phyloP scores from a whole-genome alignment of 306 rosid species.

The Citrullus mucosospermus region DNA sequence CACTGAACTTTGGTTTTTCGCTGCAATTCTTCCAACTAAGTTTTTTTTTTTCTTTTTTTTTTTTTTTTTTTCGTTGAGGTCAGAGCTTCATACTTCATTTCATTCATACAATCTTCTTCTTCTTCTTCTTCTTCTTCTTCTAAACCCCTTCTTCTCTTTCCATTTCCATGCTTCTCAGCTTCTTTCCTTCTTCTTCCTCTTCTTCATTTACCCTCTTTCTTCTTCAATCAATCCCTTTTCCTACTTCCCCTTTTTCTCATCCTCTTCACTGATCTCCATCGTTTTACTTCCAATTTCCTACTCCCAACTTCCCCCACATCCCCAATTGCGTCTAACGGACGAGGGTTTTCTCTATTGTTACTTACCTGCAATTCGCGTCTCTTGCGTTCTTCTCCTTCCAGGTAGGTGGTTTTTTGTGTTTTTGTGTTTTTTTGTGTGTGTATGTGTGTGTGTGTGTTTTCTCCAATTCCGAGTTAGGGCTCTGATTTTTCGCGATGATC shows the following conservation, averaged over 20 bases:
- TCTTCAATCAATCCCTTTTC: constrained; percentile 25
- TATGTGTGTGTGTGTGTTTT: background rate
- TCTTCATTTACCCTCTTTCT: constrained; percentile 32
- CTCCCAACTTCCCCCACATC: constrained; percentile 35
- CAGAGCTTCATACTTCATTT: constrained; percentile 21
- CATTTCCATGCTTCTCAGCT: constrained; percentile 11
- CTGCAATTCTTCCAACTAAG: constrained; percentile 27
- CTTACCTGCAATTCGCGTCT: constrained; percentile 34
- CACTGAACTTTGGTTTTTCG: constrained; percentile 46
- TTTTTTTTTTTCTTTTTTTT: no score
- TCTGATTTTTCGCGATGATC: constrained; percentile 34
- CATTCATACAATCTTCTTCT: constrained; percentile 36
- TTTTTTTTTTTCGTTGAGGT: constrained; percentile 28
- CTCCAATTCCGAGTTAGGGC: constrained; percentile 42
- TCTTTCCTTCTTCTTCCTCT: background rate
- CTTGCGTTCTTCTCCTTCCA: constrained; percentile 9
- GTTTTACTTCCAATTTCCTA: constrained; percentile 32
- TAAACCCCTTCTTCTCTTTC: no score
- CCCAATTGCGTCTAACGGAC: constrained; percentile 28
- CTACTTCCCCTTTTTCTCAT: constrained; percentile 18
- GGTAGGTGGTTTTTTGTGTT: constrained; percentile 14
- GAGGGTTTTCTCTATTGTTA: constrained; percentile 25
- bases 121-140: constrained; percentile 7
- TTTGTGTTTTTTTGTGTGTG: background rate
- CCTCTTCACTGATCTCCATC: constrained; percentile 49